Conservation (phyloP, 176 grass and related monocot species). For the Eleusine coracana region DNA sequence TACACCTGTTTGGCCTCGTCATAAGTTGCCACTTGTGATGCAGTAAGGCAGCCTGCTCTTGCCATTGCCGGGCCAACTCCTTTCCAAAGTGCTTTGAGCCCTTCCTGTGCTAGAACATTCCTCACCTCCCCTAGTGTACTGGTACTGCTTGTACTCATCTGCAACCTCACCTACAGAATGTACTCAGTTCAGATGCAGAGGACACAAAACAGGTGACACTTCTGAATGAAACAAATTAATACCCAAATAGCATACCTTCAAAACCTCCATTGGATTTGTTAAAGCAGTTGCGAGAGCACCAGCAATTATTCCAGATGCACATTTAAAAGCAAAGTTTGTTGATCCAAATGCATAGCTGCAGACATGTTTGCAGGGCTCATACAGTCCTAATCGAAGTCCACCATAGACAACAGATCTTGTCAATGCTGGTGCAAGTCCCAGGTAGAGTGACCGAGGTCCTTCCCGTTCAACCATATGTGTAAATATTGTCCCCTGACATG, state of each 20-base stretch:
- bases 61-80: conserved; percentile 96
- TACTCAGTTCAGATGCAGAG: conserved; percentile 24
- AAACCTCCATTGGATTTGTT: conserved; percentile 84
- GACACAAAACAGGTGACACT: conserved; percentile 4
- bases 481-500: conserved; percentile 71
- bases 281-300: conserved; percentile 79
- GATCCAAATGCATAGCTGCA: conserved; percentile 82
- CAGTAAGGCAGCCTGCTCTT: conserved; percentile 86
- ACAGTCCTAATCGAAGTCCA: conserved; percentile 87
- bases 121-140: conserved; percentile 64
- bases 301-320: conserved; percentile 82
- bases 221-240: conserved; percentile 32
- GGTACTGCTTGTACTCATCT: conserved; percentile 65
- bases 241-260: conserved; percentile 60
- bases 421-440: conserved; percentile 83
- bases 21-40: conserved; percentile 96
- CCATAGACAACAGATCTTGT: conserved; percentile 86
- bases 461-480: conserved; percentile 70
- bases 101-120: conserved; percentile 76
- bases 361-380: conserved; percentile 83
- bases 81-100: conserved; percentile 88
- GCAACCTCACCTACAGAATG: conserved; percentile 74
- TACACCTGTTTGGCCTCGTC: conserved; percentile 87
- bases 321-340: conserved; percentile 78
- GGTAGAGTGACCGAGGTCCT: conserved; percentile 78